Evolutionary conservation across 176 grass and related monocot species (phyloP), one percentile per base, ranked within the genome.

Genomic region (Pharus latifolius): DNA sequence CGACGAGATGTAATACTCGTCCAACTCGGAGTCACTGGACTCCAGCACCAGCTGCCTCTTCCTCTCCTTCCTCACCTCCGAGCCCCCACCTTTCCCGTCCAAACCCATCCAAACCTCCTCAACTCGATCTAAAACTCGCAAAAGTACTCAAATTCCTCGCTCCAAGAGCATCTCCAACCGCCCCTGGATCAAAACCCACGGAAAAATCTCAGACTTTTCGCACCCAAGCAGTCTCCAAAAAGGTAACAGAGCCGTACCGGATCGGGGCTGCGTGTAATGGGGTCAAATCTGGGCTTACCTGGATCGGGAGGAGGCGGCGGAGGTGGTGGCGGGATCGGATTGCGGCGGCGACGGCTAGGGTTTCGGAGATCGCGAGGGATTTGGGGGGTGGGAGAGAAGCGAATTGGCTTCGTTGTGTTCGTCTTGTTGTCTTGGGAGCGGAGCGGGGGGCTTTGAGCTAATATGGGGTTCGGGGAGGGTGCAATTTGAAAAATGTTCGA

Each of bases 1-100:
- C 31, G 70, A 65, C 17, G 73, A 74, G 67, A 89, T 80, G 58
- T 38, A 54, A 63, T 47, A 62, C 18, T 89, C 86, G 0, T 89
- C 90, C 47, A 49, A 59, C 75, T 95, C 91, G 3, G 91, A 90
- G 45, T 90, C 87, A 72, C 91, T 95, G 14, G 78, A 76, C 56
- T 80, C 82, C 35, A 75, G 63, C 28, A 87, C 45, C 50, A 79
- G 78, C 16, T 76, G 71, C 64, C 83, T 82, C 66, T 86, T 95
- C 83, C 84, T 87, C 70, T 49, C 50, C 79, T 64, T 78, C 28
- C 17, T 32, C 62, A 16, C 45, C 74, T 46, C 29, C 40, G 42
- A 49, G 41, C 49, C 77, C 14, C 40, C 48, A 5, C 25, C 42
- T 35, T 71, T 63, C 29, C 56, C 33, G 10, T 65, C 78, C 19